Base-by-base conservation (phyloP, 2,329 filamentous ascomycete species). In the Aquanectria penicillioides region DNA sequence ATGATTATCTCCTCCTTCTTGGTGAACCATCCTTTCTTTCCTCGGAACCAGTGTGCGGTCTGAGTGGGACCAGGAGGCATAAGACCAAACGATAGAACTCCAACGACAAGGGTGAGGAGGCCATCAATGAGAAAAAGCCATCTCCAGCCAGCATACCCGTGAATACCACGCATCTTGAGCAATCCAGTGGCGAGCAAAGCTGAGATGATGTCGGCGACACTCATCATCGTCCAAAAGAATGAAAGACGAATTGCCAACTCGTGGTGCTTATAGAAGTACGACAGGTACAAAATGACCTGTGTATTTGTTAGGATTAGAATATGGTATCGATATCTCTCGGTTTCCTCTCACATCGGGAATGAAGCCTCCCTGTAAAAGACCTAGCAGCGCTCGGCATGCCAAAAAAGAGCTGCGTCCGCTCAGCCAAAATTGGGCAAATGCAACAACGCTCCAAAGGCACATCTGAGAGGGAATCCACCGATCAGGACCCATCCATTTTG, bases 401-500 rank as follows among this genome's bases (percentile, higher is more conserved):
- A 59, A 50, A 11, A 59, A 59, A 6, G 57, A 59, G 33, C 18
- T 31, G 4, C 57, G 37, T 9, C 44, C 50, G 1, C n/a, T 38
- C 7, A 62, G 11, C 36, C 18, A 50, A n/a, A 48, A 37, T 31
- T 17, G 36, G 1, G 40, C 62, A 20, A 29, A 36, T 80, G 84
- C 67, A 84, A 58, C 41, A 11, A 58, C 41, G 10, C 55, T 58
- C 41, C 48, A 58, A 11, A 58, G 38, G 7, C 41, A 47, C 77
- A 88, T 86, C 63, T 86, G 84, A 37, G 81, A 72, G 0, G 86
- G 86, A 43, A 88, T 87, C 84, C 84, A 87, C 15, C 82, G 78
- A 59, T 88, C 85, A 0, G 83, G 83, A 0, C 82, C 86, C 49
- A 85, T 71, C 78, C 79, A 85, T 68, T 88, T 85, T 51, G 76